Evolutionary conservation across 2,329 filamentous ascomycete genomes (phyloP).

Genomic region (Colletotrichum horii): DNA sequence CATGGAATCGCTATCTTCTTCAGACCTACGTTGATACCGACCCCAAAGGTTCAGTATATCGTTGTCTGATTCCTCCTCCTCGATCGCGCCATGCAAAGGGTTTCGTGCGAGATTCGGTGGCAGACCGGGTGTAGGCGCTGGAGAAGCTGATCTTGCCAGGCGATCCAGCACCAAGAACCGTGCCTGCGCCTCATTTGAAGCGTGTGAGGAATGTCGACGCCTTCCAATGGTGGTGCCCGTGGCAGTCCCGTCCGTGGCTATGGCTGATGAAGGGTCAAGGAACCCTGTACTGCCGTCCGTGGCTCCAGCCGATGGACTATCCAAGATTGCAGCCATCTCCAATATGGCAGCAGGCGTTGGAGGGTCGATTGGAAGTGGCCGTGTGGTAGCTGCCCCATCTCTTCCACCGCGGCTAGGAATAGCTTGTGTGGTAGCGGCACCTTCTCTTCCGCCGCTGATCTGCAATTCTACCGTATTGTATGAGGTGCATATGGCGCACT

Average conservation of each 20-base stretch:
- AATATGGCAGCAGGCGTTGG: neutral
- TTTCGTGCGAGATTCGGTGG: neutral
- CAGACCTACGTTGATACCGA: conserved; percentile 48
- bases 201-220: conserved; percentile 45
- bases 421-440: neutral
- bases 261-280: neutral
- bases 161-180: conserved; percentile 41
- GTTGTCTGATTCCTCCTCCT: conserved; percentile 46
- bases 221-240: conserved; percentile 21
- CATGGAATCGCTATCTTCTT: conserved; percentile 47
- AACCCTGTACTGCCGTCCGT: neutral
- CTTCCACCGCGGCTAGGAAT: neutral
- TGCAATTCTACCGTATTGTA: conserved; percentile 74
- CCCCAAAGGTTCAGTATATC: conserved; percentile 60
- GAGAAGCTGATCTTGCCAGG: conserved; percentile 32
- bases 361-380: neutral
- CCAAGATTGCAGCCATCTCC: neutral
- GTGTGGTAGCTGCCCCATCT: neutral
- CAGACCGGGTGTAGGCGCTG: neutral
- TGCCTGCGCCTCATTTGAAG: conserved; percentile 29
- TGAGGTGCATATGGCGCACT: conserved; percentile 77
- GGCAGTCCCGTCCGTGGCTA: neutral
- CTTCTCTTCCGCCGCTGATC: conserved; percentile 52
- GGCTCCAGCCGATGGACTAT: neutral
- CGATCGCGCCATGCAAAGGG: conserved; percentile 32